Percentiles rank a stretch among this genome's conserved stretches.
Evolutionary conservation across 139 green algal species (phyloP).

Genomic region (Micromonas pusilla): DNA sequence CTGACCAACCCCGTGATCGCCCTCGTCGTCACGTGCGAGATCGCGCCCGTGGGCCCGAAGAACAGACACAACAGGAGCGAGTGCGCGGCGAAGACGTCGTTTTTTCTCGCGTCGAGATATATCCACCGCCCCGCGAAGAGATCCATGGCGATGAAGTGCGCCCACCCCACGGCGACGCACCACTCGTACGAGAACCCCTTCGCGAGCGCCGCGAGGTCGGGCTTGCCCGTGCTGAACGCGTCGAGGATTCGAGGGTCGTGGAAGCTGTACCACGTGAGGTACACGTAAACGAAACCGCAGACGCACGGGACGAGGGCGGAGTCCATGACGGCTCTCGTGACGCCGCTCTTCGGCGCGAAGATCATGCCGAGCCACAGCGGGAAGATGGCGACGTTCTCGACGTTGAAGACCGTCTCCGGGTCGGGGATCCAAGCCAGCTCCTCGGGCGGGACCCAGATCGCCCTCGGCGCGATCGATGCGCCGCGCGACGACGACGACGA

Average conservation of each 20-base stretch:
- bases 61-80: constrained; percentile 21
- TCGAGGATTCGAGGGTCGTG: constrained; percentile 8
- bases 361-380: constrained; percentile 24
- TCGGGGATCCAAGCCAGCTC: background rate
- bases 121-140: constrained; percentile 24
- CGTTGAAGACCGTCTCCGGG: constrained; percentile 13
- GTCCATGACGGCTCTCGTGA: constrained; percentile 4
- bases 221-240: constrained; percentile 3
- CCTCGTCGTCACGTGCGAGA: constrained; percentile 13
- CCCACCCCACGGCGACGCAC: constrained; percentile 20
- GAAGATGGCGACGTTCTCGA: constrained; percentile 18
- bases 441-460: background rate
- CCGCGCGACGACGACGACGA: too few relatives aligned
- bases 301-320: background rate
- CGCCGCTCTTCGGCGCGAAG: background rate
- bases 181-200: constrained; percentile 6
- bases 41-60: constrained; percentile 17
- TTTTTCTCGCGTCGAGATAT: constrained; percentile 22
- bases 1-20: background rate
- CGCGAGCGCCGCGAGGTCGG: constrained; percentile 2
- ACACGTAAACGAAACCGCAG: constrained; percentile 10
- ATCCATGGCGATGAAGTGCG: constrained; percentile 31
- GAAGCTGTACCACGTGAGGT: background rate
- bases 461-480: too few relatives aligned
- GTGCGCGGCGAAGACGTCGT: constrained; percentile 26